A percentile compares a stretch with the other conserved stretches of the same genome.
These are phyloP conservation scores for Fusarium piperis DNA, from an alignment of 2,329 filamentous ascomycete genomes.

Conservation along the genomic window DNA sequence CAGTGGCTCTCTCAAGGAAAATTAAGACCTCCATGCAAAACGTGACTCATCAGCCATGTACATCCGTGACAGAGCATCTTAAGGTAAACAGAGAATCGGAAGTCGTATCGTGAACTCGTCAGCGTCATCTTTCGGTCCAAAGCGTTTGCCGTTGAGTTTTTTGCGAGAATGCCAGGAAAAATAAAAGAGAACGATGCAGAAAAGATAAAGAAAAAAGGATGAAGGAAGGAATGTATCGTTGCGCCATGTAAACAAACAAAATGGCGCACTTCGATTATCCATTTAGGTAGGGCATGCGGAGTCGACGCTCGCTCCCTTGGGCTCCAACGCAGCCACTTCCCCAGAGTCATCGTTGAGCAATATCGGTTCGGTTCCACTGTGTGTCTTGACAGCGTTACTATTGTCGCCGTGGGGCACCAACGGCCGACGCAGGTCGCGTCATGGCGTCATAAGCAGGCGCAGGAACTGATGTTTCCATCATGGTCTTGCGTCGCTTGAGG, in stretches of 20 bases:
- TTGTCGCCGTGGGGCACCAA: slow-evolving; percentile 54
- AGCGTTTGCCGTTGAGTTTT: slow-evolving; percentile 40
- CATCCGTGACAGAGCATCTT: slow-evolving; percentile 49
- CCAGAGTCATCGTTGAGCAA: neutral
- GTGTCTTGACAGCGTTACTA: slow-evolving; percentile 38
- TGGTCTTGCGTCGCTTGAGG: slow-evolving; percentile 82
- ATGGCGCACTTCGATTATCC: slow-evolving; percentile 15
- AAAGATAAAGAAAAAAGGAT: slow-evolving; percentile 26
- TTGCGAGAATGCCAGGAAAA: slow-evolving; percentile 43
- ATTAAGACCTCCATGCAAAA: slow-evolving; percentile 54
- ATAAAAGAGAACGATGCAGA: slow-evolving; percentile 29
- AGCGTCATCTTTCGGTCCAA: slow-evolving; percentile 44
- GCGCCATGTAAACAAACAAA: slow-evolving; percentile 2
- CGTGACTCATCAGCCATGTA: slow-evolving; percentile 58
- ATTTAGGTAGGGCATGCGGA: slow-evolving; percentile 1
- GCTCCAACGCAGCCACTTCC: slow-evolving; percentile 8
- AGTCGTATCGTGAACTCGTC: slow-evolving; percentile 51
- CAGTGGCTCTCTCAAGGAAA: slow-evolving; percentile 33
- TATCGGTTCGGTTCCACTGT: neutral
- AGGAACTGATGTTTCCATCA: slow-evolving; percentile 68
- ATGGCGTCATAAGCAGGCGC: slow-evolving; percentile 61
- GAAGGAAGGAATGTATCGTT: slow-evolving; percentile 34
- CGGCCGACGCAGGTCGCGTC: slow-evolving; percentile 57
- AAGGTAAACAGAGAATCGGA: slow-evolving; percentile 47
- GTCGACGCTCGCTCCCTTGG: slow-evolving; percentile 1